phyloP scores from a whole-genome alignment of 1,139 yeast genomes.

The Yamadazyma sp. region DNA sequence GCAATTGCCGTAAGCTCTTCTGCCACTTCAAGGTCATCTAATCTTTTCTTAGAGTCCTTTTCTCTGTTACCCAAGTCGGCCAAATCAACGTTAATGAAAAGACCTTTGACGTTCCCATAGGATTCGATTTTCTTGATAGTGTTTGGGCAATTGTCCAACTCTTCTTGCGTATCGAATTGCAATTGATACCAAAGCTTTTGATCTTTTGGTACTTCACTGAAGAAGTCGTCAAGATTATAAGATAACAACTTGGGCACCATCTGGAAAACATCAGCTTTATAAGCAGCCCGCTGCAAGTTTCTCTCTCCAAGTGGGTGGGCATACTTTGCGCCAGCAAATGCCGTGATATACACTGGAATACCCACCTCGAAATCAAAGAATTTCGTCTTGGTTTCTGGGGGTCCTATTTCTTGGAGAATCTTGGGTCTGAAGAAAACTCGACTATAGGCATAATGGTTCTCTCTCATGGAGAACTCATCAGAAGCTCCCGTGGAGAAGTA shows the following conservation, averaged over 20 bases:
- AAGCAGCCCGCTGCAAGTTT: slow-evolving; percentile 50
- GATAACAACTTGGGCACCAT: slow-evolving; percentile 60
- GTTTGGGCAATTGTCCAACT: slow-evolving; percentile 18
- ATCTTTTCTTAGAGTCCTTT: slow-evolving; percentile 22
- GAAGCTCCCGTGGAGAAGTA: slow-evolving; percentile 85
- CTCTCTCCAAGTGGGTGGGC: slow-evolving; percentile 60
- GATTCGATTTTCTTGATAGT: slow-evolving; percentile 21
- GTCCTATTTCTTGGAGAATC: slow-evolving; percentile 62
- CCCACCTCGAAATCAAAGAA: slow-evolving; percentile 50
- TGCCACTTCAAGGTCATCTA: slow-evolving; percentile 14
- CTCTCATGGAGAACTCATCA: slow-evolving; percentile 80
- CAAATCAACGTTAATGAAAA: slow-evolving; percentile 29
- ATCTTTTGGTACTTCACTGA: slow-evolving; percentile 36
- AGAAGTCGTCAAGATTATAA: slow-evolving; percentile 56
- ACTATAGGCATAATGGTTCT: slow-evolving; percentile 79
- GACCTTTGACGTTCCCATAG: slow-evolving; percentile 18
- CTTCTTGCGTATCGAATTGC: slow-evolving; percentile 33
- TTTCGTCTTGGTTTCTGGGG: slow-evolving; percentile 43
- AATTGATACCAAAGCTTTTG: slow-evolving; percentile 42
- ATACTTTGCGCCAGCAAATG: slow-evolving; percentile 55
- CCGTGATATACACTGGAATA: slow-evolving; percentile 57
- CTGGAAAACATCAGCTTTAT: slow-evolving; percentile 44
- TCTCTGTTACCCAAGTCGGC: slow-evolving; percentile 27
- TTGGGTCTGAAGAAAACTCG: slow-evolving; percentile 79
- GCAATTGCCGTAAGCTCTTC: slow-evolving; percentile 11